phyloP scores from a whole-genome alignment of 441 rosid species.

The Macaranga tanarius region DNA sequence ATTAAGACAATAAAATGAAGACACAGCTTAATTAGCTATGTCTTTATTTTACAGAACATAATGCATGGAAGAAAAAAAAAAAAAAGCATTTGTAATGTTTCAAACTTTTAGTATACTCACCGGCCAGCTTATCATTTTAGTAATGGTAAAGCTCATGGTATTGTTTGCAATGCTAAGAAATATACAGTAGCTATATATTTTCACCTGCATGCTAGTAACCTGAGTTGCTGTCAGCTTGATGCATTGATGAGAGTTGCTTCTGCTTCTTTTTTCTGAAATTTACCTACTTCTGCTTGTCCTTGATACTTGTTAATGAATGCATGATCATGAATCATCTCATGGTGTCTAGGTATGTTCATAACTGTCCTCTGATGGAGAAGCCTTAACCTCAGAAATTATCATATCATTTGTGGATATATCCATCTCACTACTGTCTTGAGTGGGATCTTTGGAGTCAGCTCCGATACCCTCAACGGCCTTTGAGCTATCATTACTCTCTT shows the following conservation, averaged over 20 bases:
- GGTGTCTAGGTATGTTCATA: background rate
- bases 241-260: too few species aligned
- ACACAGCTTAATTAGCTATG: background rate
- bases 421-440: background rate
- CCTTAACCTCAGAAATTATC: background rate
- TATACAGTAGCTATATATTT: background rate
- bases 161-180: background rate
- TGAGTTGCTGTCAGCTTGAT: too few species aligned
- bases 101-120: background rate
- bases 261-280: background rate
- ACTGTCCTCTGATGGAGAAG: slow-evolving; percentile 7
- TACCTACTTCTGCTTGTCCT: background rate
- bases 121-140: background rate
- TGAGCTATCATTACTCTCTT: background rate
- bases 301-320: background rate
- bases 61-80: background rate
- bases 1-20: too few species aligned
- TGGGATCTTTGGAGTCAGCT: background rate
- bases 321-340: background rate
- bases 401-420: background rate
- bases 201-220: background rate
- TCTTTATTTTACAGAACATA: slow-evolving; percentile 8
- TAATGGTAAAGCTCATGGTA: background rate
- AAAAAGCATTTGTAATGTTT: background rate
- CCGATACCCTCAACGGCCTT: background rate